These are phyloP conservation scores for Graphilbum fragrans DNA, from an alignment of 2,329 filamentous ascomycete genomes.

Conservation along the genomic window DNA sequence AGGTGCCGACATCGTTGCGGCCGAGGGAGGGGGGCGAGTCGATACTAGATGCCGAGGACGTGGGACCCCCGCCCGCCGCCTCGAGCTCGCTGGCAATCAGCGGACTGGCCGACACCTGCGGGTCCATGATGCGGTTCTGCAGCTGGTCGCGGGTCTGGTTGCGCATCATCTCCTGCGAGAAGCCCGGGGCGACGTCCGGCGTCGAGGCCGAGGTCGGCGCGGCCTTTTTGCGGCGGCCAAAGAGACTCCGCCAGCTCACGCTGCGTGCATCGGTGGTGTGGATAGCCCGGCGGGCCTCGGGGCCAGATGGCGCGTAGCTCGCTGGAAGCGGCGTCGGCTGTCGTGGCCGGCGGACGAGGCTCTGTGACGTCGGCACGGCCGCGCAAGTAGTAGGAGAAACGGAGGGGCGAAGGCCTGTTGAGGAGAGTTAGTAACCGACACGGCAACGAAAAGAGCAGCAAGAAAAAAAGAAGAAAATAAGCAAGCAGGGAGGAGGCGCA, in stretches of 20 bases:
- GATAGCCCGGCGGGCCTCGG: neutral
- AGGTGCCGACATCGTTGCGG: conserved; percentile 14
- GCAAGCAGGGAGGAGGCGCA: neutral
- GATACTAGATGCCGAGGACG: neutral
- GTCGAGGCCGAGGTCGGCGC: conserved; percentile 6
- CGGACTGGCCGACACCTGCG: conserved; percentile 35
- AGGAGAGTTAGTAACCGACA: neutral
- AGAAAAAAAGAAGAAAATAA: neutral
- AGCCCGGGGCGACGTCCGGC: neutral
- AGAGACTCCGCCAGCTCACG: conserved; percentile 8
- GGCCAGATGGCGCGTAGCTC: neutral
- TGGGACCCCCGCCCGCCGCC: conserved; percentile 11
- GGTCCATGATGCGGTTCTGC: conserved; percentile 30
- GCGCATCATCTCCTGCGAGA: conserved; percentile 12
- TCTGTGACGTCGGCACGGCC: neutral
- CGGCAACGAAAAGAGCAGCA: neutral
- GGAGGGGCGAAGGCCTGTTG: conserved; percentile 11
- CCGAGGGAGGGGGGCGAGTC: neutral
- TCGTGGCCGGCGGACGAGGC: neutral
- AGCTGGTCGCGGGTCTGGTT: conserved; percentile 23
- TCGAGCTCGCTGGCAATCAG: conserved; percentile 50
- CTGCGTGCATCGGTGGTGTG: conserved; percentile 7
- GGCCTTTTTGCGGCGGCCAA: conserved; percentile 16
- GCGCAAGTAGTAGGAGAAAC: conserved; percentile 12
- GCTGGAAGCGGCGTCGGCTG: neutral